Conservation (phyloP, 331 rosid genomes). For the Rosa hybrid region DNA sequence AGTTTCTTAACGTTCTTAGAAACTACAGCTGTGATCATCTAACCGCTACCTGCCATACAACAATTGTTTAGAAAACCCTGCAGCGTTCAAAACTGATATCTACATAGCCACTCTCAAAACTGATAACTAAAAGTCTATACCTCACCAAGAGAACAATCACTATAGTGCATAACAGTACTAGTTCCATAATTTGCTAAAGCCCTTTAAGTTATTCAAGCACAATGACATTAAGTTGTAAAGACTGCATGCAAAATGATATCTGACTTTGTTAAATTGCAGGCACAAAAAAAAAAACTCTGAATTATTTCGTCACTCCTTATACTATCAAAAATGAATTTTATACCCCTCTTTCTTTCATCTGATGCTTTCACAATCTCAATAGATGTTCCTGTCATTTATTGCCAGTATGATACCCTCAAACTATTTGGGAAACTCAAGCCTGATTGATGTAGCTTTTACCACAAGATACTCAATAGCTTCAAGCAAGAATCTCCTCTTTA, state of each 20-base stretch:
- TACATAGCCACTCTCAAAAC: neutral
- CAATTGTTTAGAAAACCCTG: neutral
- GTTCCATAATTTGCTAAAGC: neutral
- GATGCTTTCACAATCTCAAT: too few species aligned
- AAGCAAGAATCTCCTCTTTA: conserved; percentile 29
- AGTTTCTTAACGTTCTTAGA: neutral
- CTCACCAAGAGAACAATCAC: neutral
- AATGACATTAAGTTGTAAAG: neutral
- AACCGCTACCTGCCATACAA: conserved; percentile 11
- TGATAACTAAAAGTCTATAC: neutral
- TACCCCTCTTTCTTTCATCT: too few species aligned
- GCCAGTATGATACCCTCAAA: neutral
- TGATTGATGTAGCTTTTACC: conserved; percentile 14
- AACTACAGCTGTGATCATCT: conserved; percentile 5
- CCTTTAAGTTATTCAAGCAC: neutral
- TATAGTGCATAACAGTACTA: neutral
- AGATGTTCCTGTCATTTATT: too few species aligned
- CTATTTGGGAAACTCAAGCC: neutral
- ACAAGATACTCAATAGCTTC: conserved; percentile 28
- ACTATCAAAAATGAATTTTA: too few species aligned
- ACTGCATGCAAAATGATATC: neutral
- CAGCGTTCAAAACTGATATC: neutral
- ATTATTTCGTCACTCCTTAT: too few species aligned
- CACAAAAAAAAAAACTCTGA: too few species aligned
- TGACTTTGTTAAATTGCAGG: neutral